phyloP scores from a whole-genome alignment of 2,329 filamentous ascomycete genomes.

The Diaporthe destruens region DNA sequence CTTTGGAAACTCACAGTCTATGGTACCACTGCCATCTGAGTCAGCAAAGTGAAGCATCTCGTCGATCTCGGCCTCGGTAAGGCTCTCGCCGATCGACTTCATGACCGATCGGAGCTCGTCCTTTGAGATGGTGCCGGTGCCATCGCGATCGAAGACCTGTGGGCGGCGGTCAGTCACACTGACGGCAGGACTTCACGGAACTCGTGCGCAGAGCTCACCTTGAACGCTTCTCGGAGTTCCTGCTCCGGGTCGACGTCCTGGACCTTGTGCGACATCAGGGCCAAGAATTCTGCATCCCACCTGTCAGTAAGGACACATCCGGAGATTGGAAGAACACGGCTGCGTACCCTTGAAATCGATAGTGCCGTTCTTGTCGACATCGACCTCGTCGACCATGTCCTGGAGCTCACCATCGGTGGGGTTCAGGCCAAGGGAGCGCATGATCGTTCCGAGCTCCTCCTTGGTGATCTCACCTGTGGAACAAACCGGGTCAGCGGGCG shows the following conservation, averaged over 20 bases:
- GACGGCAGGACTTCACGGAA: neutral
- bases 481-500: neutral
- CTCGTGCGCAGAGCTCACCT: neutral
- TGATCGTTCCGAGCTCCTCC: constrained; percentile 72
- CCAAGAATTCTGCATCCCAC: constrained; percentile 14
- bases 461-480: constrained; percentile 71
- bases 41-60: constrained; percentile 34
- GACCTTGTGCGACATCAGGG: constrained; percentile 31
- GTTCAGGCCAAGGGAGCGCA: constrained; percentile 73
- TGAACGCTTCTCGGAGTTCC: constrained; percentile 30
- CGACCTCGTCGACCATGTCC: constrained; percentile 77
- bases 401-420: constrained; percentile 68
- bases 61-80: constrained; percentile 29
- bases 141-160: constrained; percentile 21
- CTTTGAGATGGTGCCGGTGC: constrained; percentile 25
- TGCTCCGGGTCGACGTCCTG: constrained; percentile 31
- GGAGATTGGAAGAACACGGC: neutral
- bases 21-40: constrained; percentile 24
- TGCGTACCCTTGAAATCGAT: constrained; percentile 71
- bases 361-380: constrained; percentile 73
- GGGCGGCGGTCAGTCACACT: neutral
- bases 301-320: neutral
- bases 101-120: constrained; percentile 30
- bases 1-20: constrained; percentile 11
- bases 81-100: constrained; percentile 26